Percentiles rank a stretch among this genome's conserved stretches.
phyloP scores from a whole-genome alignment of 2,329 filamentous ascomycete species.

The Aaosphaeria pasadenensis region DNA sequence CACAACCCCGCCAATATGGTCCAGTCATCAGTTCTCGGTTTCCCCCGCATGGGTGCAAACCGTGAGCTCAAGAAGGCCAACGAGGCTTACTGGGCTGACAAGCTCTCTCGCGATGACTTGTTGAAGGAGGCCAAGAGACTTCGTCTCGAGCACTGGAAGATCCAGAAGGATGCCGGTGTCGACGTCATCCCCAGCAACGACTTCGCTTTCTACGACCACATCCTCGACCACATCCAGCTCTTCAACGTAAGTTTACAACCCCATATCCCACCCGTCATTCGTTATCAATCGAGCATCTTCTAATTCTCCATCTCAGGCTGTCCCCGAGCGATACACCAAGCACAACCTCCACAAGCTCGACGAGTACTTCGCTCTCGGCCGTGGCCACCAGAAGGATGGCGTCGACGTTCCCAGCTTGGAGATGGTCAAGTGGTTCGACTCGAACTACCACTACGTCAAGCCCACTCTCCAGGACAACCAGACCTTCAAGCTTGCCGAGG shows the following conservation, averaged over 20 bases:
- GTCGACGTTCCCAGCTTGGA: conserved; percentile 92
- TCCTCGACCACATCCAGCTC: conserved; percentile 96
- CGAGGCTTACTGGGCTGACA: conserved; percentile 95
- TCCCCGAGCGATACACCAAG: conserved; percentile 90
- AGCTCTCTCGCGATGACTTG: conserved; percentile 87
- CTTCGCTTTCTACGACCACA: conserved; percentile 98
- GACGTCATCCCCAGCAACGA: conserved; percentile 99
- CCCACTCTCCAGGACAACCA: conserved; percentile 96
- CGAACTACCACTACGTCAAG: conserved; percentile 99
- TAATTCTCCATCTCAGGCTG: conserved; percentile 55
- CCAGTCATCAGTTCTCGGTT: conserved; percentile 79
- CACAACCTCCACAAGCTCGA: conserved; percentile 84
- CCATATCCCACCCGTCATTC: not conserved
- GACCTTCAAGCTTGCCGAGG: conserved; percentile 82
- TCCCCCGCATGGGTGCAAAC: conserved; percentile 97
- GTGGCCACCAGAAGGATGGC: conserved; percentile 93
- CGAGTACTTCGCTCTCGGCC: conserved; percentile 99
- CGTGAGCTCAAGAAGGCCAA: conserved; percentile 99
- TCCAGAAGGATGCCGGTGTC: conserved; percentile 98
- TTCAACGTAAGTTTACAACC: conserved; percentile 69
- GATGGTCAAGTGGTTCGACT: conserved; percentile 99
- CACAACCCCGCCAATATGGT: conserved; percentile 41
- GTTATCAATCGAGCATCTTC: not conserved
- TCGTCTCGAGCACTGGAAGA: conserved; percentile 96
- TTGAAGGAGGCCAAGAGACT: conserved; percentile 95